Evolutionary conservation across 352 stramenopile genomes (phyloP).

Genomic region (Globisporangium iwayamae): DNA sequence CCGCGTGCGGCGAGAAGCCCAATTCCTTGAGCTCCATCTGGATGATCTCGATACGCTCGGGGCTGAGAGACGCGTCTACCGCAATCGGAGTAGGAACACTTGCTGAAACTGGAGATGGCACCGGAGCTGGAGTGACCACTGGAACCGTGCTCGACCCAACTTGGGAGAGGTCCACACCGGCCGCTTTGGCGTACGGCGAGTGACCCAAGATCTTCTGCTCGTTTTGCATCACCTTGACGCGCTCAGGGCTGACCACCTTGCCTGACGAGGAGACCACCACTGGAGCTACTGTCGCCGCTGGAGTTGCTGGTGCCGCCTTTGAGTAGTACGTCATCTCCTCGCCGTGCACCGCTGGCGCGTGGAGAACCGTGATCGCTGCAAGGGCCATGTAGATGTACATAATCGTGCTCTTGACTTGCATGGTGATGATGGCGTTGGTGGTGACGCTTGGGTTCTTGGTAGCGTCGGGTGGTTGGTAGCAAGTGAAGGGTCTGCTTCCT

Average conservation of each 20-base stretch:
- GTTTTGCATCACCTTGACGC: conserved; percentile 10
- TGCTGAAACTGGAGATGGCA: not conserved
- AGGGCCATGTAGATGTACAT: not conserved
- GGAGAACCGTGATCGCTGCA: not conserved
- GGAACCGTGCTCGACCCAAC: not conserved
- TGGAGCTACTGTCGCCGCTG: not conserved
- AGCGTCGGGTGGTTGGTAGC: not conserved
- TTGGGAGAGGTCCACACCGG: not conserved
- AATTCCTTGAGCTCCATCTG: conserved; percentile 10
- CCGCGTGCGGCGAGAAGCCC: conserved; percentile 4
- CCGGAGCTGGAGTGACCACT: not conserved
- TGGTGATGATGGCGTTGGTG: not conserved
- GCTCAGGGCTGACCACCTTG: not conserved
- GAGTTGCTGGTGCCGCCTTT: not conserved
- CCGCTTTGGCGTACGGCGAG: conserved; percentile 6
- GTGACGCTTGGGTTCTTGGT: not conserved
- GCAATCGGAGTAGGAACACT: not conserved
- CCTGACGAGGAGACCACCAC: not conserved
- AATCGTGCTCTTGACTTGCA: conserved; percentile 9
- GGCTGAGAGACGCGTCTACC: not conserved
- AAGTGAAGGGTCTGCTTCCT: not conserved
- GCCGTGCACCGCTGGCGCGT: not conserved
- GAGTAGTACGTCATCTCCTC: conserved; percentile 9
- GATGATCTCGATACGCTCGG: conserved; percentile 11
- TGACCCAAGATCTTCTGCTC: conserved; percentile 5